Conservation (phyloP, 208 protist genomes). For the Polymyxa betae region DNA sequence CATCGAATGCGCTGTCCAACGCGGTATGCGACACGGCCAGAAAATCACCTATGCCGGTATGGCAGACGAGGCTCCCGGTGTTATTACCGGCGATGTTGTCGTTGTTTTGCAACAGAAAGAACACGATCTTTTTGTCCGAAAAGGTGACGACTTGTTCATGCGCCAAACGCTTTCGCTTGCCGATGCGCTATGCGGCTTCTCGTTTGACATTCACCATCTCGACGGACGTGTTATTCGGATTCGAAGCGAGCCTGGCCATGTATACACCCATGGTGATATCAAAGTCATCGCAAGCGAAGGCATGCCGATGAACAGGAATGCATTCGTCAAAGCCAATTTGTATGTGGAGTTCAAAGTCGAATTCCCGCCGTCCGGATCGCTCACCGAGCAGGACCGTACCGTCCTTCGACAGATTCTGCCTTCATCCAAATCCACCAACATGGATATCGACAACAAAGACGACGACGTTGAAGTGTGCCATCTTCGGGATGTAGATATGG, state of each 20-base stretch:
- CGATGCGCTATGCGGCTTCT: constrained; percentile 68
- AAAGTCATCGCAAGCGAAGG: constrained; percentile 55
- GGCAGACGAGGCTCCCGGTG: constrained; percentile 56
- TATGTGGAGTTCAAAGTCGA: constrained; percentile 50
- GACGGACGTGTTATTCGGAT: constrained; percentile 60
- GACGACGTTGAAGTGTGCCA: constrained; percentile 36
- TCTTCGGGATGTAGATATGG: constrained; percentile 28
- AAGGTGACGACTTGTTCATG: constrained; percentile 62
- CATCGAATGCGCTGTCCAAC: constrained; percentile 17
- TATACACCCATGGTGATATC: constrained; percentile 57
- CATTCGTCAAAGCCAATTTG: constrained; percentile 1
- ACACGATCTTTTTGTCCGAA: constrained; percentile 57
- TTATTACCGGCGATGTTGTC: constrained; percentile 44
- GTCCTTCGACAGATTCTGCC: neutral
- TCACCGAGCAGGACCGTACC: neutral
- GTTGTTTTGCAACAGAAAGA: constrained; percentile 57
- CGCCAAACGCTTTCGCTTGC: constrained; percentile 58
- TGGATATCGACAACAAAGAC: constrained; percentile 35
- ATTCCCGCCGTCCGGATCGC: neutral
- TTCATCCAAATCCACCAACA: neutral
- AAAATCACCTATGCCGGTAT: constrained; percentile 59
- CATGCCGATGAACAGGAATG: constrained; percentile 26
- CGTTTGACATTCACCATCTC: constrained; percentile 54
- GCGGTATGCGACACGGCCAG: constrained; percentile 55
- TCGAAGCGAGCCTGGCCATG: constrained; percentile 50